phyloP scores from a whole-genome alignment of 257 asterid genomes.

The Paraleonurus japonicus region DNA sequence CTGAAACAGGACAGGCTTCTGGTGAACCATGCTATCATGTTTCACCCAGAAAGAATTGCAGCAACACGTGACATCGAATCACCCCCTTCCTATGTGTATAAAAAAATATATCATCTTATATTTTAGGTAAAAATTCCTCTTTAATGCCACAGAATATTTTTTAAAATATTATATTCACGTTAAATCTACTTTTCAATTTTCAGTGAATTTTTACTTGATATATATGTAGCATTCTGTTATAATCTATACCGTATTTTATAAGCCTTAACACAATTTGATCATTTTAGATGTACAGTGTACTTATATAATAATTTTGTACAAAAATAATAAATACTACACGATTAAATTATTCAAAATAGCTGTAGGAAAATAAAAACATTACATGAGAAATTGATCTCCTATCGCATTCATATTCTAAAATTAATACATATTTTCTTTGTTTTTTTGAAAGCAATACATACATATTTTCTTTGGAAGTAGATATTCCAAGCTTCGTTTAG shows the following conservation, averaged over 20 bases:
- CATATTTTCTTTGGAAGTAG: background rate
- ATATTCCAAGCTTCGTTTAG: conserved; percentile 13
- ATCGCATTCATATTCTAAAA: conserved; percentile 21
- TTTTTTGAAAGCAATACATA: background rate
- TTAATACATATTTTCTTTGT: background rate
- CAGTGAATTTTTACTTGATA: too few species aligned
- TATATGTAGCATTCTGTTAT: too few species aligned
- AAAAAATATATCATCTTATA: too few species aligned
- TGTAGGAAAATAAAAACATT: background rate
- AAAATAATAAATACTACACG: too few species aligned
- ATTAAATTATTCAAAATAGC: background rate
- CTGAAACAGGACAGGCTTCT: conserved; percentile 1
- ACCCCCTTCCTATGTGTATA: background rate
- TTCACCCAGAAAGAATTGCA: conserved; percentile 17
- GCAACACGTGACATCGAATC: conserved; percentile 26
- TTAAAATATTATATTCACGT: too few species aligned
- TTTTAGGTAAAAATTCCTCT: too few species aligned
- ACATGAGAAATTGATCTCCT: background rate
- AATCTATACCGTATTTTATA: too few species aligned
- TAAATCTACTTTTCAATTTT: too few species aligned
- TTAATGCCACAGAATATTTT: too few species aligned
- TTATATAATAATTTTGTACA: too few species aligned
- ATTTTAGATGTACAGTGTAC: too few species aligned
- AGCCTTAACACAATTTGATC: too few species aligned
- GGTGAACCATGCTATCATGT: background rate